Conservation (phyloP, 768 basidiomycete genomes). For the Macrolepiota fuliginosa region DNA sequence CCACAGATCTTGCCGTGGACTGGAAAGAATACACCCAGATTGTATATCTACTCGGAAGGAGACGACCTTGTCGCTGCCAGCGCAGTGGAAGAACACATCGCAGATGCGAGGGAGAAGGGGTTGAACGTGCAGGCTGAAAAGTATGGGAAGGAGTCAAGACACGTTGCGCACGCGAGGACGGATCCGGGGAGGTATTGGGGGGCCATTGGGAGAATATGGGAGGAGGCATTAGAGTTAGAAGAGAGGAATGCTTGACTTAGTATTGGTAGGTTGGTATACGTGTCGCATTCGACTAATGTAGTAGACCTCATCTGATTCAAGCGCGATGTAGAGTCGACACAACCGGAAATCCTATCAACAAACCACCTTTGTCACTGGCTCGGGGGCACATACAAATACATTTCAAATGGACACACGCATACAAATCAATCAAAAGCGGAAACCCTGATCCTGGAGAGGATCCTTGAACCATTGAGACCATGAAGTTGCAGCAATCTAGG, state of each 20-base stretch:
- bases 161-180: slow-evolving; percentile 44
- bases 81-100: slow-evolving; percentile 36
- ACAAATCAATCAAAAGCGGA: too few relatives aligned
- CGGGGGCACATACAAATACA: too few relatives aligned
- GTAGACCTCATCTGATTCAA: too few relatives aligned
- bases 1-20: slow-evolving; percentile 37
- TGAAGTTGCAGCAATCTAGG: neutral
- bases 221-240: slow-evolving; percentile 21
- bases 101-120: slow-evolving; percentile 28
- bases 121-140: slow-evolving; percentile 30
- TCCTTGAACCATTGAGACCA: too few relatives aligned
- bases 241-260: neutral
- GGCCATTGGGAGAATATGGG: slow-evolving; percentile 36
- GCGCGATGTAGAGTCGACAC: too few relatives aligned
- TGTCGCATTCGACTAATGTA: too few relatives aligned
- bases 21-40: slow-evolving; percentile 32
- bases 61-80: slow-evolving; percentile 37
- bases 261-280: too few relatives aligned
- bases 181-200: slow-evolving; percentile 45
- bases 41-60: slow-evolving; percentile 44
- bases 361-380: too few relatives aligned
- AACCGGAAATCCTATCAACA: too few relatives aligned
- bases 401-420: too few relatives aligned
- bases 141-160: slow-evolving; percentile 36
- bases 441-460: too few relatives aligned